These are phyloP conservation scores for Tubosaeta sp. DNA, from an alignment of 768 basidiomycete genomes.

Conservation along the genomic window DNA sequence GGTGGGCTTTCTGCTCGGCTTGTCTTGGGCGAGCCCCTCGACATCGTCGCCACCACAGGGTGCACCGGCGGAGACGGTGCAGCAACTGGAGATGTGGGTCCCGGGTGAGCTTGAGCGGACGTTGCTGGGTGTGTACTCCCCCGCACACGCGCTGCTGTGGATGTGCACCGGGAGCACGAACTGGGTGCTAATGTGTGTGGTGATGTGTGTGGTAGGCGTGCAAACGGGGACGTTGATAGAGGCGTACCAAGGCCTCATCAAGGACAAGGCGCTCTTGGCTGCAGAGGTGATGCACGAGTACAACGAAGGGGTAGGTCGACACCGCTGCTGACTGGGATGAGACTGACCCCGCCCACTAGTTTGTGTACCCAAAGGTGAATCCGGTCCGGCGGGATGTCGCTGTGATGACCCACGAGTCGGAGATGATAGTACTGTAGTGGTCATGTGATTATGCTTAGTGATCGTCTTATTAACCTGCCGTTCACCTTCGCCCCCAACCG, in stretches of 20 bases:
- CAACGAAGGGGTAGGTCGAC: constrained; percentile 59
- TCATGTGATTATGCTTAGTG: constrained; percentile 10
- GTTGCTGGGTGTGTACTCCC: constrained; percentile 75
- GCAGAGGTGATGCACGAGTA: constrained; percentile 84
- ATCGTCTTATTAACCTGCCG: constrained; percentile 9
- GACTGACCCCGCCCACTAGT: constrained; percentile 40
- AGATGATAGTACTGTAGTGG: constrained; percentile 39
- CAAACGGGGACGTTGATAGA: constrained; percentile 45
- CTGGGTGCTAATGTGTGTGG: constrained; percentile 67
- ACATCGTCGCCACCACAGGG: constrained; percentile 29
- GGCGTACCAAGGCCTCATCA: constrained; percentile 59
- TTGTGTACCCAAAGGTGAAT: constrained; percentile 78
- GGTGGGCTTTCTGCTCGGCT: constrained; percentile 65
- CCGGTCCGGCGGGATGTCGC: constrained; percentile 73
- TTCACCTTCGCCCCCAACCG: neutral
- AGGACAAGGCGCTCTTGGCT: constrained; percentile 70
- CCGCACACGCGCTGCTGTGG: constrained; percentile 72
- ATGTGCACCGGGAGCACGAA: constrained; percentile 63
- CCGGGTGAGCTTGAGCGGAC: constrained; percentile 68
- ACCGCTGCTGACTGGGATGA: neutral
- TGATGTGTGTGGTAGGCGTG: constrained; percentile 62
- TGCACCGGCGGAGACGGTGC: constrained; percentile 51
- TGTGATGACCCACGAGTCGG: constrained; percentile 83
- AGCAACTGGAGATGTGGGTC: constrained; percentile 75
- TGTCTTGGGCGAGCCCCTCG: constrained; percentile 44